phyloP scores from a whole-genome alignment of 2,329 filamentous ascomycete genomes.

The Rhexocercosporidium sp. region DNA sequence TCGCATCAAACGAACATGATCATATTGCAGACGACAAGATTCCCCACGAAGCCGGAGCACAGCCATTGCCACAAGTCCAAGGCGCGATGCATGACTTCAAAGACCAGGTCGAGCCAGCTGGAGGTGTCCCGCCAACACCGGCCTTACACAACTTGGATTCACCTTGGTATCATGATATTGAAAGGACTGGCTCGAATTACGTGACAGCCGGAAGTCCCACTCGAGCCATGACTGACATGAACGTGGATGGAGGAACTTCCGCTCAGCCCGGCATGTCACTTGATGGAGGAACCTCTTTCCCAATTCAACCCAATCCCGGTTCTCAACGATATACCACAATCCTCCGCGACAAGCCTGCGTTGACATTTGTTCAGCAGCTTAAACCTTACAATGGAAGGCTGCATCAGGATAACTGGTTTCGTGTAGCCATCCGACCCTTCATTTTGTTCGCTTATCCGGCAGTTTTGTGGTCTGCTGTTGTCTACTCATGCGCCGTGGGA shows the following conservation, averaged over 20 bases:
- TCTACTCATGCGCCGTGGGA: constrained; percentile 88
- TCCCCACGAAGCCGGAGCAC: neutral
- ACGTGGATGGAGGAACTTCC: constrained; percentile 20
- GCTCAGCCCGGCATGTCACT: neutral
- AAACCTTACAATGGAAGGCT: constrained; percentile 80
- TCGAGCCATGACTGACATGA: constrained; percentile 12
- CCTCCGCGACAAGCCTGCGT: constrained; percentile 68
- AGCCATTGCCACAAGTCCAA: neutral
- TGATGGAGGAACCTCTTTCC: neutral
- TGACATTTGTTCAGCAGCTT: constrained; percentile 76
- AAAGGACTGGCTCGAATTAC: constrained; percentile 29
- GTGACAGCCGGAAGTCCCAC: constrained; percentile 9
- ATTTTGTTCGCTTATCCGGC: constrained; percentile 87
- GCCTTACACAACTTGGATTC: constrained; percentile 46
- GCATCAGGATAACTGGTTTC: constrained; percentile 77
- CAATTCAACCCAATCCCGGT: constrained; percentile 9
- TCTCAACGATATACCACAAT: constrained; percentile 67
- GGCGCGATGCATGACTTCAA: neutral
- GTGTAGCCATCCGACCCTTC: constrained; percentile 79
- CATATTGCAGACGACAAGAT: constrained; percentile 13
- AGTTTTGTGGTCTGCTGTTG: constrained; percentile 83
- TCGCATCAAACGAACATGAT: constrained; percentile 47
- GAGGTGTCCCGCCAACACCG: constrained; percentile 39
- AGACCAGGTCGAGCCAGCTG: constrained; percentile 28
- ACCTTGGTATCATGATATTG: constrained; percentile 41